phyloP scores from a whole-genome alignment of 1,284 basidiomycete species.

The Trametes polyzona region DNA sequence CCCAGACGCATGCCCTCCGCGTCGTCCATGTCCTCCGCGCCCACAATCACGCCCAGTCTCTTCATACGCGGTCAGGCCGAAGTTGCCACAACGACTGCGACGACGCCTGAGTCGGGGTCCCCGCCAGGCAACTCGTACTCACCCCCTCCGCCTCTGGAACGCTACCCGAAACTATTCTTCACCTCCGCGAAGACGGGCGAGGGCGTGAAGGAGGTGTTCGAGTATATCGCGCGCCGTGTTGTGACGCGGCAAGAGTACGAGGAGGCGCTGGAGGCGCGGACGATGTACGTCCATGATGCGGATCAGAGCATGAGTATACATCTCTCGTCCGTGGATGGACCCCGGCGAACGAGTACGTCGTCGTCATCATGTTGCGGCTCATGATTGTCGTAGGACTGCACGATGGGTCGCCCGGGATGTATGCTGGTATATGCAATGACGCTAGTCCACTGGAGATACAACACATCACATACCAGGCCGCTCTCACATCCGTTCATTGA shows the following conservation, averaged over 20 bases:
- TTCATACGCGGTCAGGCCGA: slow-evolving; percentile 45
- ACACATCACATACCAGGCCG: no score
- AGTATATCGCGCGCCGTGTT: slow-evolving; percentile 66
- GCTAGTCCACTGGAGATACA: no score
- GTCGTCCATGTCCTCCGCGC: slow-evolving; percentile 54
- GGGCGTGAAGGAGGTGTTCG: slow-evolving; percentile 70
- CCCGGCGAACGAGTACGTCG: slow-evolving; percentile 3
- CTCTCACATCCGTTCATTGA: no score
- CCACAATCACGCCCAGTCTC: slow-evolving; percentile 65
- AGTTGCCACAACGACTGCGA: slow-evolving; percentile 25
- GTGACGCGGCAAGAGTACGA: slow-evolving; percentile 65
- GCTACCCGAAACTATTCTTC: slow-evolving; percentile 67
- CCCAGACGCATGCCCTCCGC: slow-evolving; percentile 44
- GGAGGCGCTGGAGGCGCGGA: slow-evolving; percentile 46
- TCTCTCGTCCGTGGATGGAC: neutral
- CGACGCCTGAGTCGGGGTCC: slow-evolving; percentile 30
- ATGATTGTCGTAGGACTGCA: no score
- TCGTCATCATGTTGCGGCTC: slow-evolving; percentile 18
- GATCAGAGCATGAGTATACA: slow-evolving; percentile 11
- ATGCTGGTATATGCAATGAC: no score
- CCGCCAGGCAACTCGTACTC: slow-evolving; percentile 26
- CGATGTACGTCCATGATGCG: slow-evolving; percentile 33
- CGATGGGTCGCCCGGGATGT: no score
- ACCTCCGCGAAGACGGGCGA: slow-evolving; percentile 76
- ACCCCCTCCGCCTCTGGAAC: slow-evolving; percentile 43